Evolutionary conservation across 352 stramenopile genomes (phyloP), one percentile per base, ranked within the genome.

Genomic region (Pythium grandisporangium): DNA sequence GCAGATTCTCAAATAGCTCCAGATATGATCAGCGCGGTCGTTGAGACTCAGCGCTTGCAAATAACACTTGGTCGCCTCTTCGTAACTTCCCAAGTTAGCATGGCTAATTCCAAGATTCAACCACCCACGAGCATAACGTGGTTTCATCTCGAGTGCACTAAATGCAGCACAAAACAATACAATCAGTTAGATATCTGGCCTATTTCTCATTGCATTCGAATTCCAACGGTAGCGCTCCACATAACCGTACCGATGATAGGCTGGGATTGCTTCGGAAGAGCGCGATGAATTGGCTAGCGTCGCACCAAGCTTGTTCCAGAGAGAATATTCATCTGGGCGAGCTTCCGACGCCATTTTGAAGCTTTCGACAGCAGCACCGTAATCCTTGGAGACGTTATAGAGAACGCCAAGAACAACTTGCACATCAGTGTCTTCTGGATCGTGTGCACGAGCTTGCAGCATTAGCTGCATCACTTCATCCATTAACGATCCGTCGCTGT

Each of bases 281-380:
- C 79, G 75, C 54, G 90, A 95, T 23, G 85, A 91, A 62, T 99
- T 99, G 13, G 95, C 95, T 24, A 99, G 60, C 16, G 95, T 99
- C 8, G 96, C 96, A 26, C 95, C 96, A 16, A 98, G 70, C 66
- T 98, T 98, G 61, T 99, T 99, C 77, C 89, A 98, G n/a, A 99
- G 61, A 44, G 92, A 81, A 74, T 99, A 97, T 59, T 99, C 93
- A 42, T 93, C 61, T 7, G 93, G 89, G 7, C 75, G 70, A 27
- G 66, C 64, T 21, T 83, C 55, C 0, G 93, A 69, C 5, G 95
- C 93, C 42, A 60, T 58, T 38, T 76, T 79, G 52, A 99, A 98
- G 14, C 78, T 83, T 13, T 68, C 58, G 4, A 93, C 85, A 10
- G 96, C 95, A 7, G 82, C 84, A 41, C 97, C 88, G 51, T 97